Percentiles rank a stretch among this genome's conserved stretches.
These are phyloP conservation scores for Acanthochlamys bracteata DNA, from an alignment of 106 monocot species.

Conservation along the genomic window DNA sequence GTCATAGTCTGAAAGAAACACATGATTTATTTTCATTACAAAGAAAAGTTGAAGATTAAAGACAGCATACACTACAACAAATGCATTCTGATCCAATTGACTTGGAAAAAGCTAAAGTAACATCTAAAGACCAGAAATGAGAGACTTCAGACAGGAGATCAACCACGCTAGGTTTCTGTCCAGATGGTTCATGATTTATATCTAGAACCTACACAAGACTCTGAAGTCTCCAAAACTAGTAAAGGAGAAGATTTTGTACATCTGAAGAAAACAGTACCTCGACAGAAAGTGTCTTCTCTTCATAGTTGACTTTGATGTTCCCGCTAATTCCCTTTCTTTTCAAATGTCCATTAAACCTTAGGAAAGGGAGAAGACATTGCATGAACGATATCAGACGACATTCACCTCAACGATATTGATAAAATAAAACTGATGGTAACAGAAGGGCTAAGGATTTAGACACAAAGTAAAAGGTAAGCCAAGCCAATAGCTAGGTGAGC, in stretches of 20 bases:
- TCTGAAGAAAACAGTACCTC: constrained; percentile 35
- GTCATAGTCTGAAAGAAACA: no score
- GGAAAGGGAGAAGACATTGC: no score
- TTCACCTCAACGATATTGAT: not conserved
- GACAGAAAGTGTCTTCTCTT: constrained; percentile 63
- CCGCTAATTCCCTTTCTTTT: constrained; percentile 92
- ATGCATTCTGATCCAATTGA: not conserved
- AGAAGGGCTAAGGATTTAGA: not conserved
- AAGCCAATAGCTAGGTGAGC: no score
- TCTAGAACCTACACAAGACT: no score
- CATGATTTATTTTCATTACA: not conserved
- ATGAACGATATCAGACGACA: not conserved
- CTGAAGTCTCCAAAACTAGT: no score
- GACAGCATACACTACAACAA: not conserved
- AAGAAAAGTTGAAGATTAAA: not conserved
- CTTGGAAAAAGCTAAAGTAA: not conserved
- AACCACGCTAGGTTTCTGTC: no score
- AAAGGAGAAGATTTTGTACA: no score
- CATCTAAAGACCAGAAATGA: not conserved
- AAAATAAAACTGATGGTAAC: not conserved
- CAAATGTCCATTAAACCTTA: constrained; percentile 91
- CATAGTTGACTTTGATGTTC: constrained; percentile 76
- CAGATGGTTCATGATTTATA: no score
- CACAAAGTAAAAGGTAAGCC: not conserved
- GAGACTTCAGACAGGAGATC: no score